phyloP scores from a whole-genome alignment of 768 basidiomycete genomes.

The Boletellus ananas region DNA sequence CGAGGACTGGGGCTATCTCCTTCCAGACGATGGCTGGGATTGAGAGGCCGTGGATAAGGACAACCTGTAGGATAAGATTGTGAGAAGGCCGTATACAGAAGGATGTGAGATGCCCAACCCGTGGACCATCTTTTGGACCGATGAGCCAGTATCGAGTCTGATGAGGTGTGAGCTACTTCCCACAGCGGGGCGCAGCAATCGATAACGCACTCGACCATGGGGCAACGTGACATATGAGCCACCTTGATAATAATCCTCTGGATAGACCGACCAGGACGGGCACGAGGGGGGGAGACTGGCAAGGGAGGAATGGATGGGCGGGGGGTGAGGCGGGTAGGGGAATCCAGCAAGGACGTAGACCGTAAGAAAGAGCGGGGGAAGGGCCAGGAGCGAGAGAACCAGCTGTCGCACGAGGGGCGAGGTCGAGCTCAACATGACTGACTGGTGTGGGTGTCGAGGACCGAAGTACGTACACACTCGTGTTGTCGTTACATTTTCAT shows the following conservation, averaged over 20 bases:
- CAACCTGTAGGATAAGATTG: constrained; percentile 43
- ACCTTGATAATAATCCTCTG: constrained; percentile 59
- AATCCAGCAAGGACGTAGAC: constrained; percentile 64
- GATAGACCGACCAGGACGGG: constrained; percentile 68
- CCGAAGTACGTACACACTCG: neutral
- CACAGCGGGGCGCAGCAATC: neutral
- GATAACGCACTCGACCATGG: constrained; percentile 51
- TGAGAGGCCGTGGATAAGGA: constrained; percentile 75
- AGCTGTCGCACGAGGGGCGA: constrained; percentile 16
- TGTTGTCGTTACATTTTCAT: neutral
- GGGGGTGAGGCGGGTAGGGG: constrained; percentile 52
- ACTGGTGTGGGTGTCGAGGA: neutral
- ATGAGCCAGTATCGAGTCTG: constrained; percentile 76
- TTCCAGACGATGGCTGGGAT: constrained; percentile 77
- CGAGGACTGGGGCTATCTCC: constrained; percentile 65
- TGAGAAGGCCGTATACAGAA: constrained; percentile 1
- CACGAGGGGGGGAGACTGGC: constrained; percentile 52
- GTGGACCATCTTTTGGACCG: constrained; percentile 64
- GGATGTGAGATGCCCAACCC: constrained; percentile 38
- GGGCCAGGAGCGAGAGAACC: constrained; percentile 45
- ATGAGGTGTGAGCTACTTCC: constrained; percentile 2
- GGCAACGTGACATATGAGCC: constrained; percentile 65
- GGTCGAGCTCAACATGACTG: constrained; percentile 9
- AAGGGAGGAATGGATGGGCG: constrained; percentile 54
- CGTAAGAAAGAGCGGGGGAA: constrained; percentile 58